Percentiles rank a stretch among this genome's conserved stretches.
Evolutionary conservation across 1,284 basidiomycete genomes (phyloP).

Genomic region (Ganoderma multipileum): DNA sequence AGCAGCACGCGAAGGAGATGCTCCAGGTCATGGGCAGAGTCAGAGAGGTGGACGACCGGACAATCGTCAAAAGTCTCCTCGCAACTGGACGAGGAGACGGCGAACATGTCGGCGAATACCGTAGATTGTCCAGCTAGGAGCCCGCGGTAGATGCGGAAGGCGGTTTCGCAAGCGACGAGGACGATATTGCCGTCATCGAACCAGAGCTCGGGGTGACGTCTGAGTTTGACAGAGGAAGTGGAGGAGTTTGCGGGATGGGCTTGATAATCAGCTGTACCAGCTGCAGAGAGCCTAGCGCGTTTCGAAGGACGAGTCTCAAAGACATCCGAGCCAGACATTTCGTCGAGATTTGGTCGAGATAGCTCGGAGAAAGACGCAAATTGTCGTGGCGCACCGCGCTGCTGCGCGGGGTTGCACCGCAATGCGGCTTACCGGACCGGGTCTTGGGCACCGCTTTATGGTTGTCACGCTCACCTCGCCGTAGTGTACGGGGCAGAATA

Average conservation of each 20-base stretch:
- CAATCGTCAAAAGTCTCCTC: slow-evolving; percentile 20
- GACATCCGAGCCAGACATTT: not conserved
- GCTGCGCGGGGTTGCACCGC: too few species aligned
- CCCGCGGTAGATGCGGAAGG: slow-evolving; percentile 27
- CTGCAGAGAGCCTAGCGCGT: not conserved
- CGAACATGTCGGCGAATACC: slow-evolving; percentile 30
- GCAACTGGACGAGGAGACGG: slow-evolving; percentile 20
- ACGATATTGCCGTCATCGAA: slow-evolving; percentile 32
- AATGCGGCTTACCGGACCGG: too few species aligned
- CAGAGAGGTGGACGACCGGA: slow-evolving; percentile 22
- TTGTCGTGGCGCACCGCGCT: too few species aligned
- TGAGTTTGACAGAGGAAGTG: not conserved
- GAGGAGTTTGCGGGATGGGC: not conserved
- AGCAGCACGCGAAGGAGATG: slow-evolving; percentile 12
- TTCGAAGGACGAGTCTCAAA: not conserved
- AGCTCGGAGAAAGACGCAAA: too few species aligned
- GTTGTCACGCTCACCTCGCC: too few species aligned
- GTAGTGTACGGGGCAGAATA: too few species aligned
- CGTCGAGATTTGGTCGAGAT: too few species aligned
- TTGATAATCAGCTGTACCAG: not conserved
- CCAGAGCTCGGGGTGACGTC: slow-evolving; percentile 15
- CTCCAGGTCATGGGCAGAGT: slow-evolving; percentile 19
- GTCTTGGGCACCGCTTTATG: too few species aligned
- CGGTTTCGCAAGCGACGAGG: slow-evolving; percentile 18
- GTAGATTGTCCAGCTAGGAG: slow-evolving; percentile 29